Conservation (phyloP, 129 eudicot genomes). For the Chrysanthemum seticuspe region DNA sequence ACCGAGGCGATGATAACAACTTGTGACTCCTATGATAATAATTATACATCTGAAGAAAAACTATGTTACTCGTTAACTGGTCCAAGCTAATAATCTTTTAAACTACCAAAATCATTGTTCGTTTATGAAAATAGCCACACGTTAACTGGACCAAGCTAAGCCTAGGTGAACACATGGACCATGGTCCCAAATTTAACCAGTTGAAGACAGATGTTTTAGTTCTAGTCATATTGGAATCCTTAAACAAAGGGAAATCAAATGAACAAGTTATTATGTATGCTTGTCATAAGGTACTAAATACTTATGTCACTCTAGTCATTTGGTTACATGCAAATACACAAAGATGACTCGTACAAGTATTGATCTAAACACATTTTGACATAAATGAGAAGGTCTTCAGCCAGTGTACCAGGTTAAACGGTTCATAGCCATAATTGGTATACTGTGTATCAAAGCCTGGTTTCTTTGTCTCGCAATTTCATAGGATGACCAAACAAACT, state of each 20-base stretch:
- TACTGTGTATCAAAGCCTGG: neutral
- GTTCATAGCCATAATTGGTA: neutral
- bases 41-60: no score
- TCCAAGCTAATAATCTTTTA: no score
- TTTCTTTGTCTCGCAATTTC: neutral
- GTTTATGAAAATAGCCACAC: no score
- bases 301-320: neutral
- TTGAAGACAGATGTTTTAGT: neutral
- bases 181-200: neutral
- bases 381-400: neutral
- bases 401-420: neutral
- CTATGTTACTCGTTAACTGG: no score
- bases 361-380: neutral
- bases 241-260: neutral
- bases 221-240: no score
- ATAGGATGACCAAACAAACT: neutral
- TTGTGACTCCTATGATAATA: no score
- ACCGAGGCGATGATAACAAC: no score
- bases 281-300: neutral
- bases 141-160: neutral
- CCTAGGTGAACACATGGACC: neutral
- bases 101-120: no score
- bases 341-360: neutral
- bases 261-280: neutral
- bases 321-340: conserved; percentile 9